Conservation (phyloP, 169 alveolate species). For the Plasmodium inui region DNA sequence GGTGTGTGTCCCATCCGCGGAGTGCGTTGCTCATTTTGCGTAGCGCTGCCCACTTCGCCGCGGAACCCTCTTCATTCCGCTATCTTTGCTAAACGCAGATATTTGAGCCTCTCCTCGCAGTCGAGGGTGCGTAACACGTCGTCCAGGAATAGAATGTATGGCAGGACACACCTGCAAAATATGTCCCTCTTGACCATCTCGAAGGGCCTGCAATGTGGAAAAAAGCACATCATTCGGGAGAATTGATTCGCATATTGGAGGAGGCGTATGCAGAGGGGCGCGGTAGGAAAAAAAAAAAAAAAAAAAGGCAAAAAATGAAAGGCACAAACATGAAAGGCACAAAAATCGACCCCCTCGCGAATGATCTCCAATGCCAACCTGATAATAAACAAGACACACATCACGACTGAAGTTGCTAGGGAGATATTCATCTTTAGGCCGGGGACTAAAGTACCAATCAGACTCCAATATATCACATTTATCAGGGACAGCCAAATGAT, state of each 20-base stretch:
- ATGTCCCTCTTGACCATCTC: conserved; percentile 63
- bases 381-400: conserved; percentile 42
- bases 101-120: conserved; percentile 46
- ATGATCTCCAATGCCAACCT: background rate
- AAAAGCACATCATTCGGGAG: background rate
- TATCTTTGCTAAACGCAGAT: background rate
- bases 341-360: background rate
- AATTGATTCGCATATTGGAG: background rate
- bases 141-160: conserved; percentile 65
- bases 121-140: conserved; percentile 24
- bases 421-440: conserved; percentile 50
- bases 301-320: background rate
- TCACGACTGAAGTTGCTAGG: background rate
- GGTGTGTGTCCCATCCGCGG: background rate
- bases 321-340: background rate
- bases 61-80: background rate
- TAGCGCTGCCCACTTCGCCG: background rate
- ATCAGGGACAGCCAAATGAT: conserved; percentile 21
- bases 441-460: background rate
- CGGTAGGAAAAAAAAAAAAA: background rate
- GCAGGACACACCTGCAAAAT: conserved; percentile 50
- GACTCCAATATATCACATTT: conserved; percentile 37
- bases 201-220: conserved; percentile 28
- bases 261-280: background rate
- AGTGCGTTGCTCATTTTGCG: background rate